Conservation (phyloP, 75 land plant genomes). For the Cryptomeria japonica region DNA sequence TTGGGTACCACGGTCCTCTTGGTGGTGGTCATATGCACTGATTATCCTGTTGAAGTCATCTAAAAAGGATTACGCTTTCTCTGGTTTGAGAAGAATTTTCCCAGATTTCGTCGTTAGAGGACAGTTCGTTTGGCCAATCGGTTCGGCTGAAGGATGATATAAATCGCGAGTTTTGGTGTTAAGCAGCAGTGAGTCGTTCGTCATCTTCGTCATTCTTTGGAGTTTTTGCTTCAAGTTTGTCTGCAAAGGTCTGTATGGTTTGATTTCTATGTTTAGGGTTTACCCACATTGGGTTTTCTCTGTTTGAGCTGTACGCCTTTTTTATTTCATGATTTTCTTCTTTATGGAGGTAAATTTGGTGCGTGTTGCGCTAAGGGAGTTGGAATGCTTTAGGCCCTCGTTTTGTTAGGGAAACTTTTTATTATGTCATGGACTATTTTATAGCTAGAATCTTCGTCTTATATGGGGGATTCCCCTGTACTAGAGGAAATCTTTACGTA, state of each 20-base stretch:
- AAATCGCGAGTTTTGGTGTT: neutral
- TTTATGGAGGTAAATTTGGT: no score
- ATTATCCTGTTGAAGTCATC: neutral
- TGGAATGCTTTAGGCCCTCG: no score
- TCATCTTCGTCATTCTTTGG: neutral
- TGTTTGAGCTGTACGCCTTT: neutral
- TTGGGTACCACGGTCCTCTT: neutral
- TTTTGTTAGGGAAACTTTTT: neutral
- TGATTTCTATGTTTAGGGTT: neutral
- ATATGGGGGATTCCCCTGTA: no score
- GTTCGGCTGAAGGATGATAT: neutral
- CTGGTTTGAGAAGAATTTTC: neutral
- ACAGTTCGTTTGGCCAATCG: neutral
- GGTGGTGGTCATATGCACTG: neutral
- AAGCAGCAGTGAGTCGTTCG: neutral
- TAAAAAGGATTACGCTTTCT: neutral
- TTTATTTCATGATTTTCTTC: no score
- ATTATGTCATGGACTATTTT: neutral
- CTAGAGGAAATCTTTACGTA: neutral
- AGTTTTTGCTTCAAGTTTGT: neutral
- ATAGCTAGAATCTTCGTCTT: neutral
- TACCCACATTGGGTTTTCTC: neutral
- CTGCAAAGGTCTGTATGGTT: neutral
- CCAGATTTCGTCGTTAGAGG: neutral
- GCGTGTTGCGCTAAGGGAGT: no score